Conservation (phyloP, 768 basidiomycete genomes). For the Suillus fuscotomentosus region DNA sequence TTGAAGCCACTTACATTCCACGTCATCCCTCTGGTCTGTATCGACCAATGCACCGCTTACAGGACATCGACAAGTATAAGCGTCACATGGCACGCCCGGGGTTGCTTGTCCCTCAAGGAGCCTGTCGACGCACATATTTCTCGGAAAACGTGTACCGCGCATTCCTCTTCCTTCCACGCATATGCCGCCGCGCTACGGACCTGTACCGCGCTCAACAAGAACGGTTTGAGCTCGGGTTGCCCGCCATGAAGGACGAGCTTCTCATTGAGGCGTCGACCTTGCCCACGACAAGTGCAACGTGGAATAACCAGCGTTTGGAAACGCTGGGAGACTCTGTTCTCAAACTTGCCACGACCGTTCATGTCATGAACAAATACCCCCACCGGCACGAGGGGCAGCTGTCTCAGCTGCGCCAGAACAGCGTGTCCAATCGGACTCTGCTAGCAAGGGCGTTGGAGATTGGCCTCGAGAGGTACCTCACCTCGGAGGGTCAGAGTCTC, state of each 20-base stretch:
- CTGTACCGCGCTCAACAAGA: conserved; percentile 57
- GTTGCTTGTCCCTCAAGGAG: conserved; percentile 40
- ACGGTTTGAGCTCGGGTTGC: conserved; percentile 56
- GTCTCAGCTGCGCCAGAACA: conserved; percentile 56
- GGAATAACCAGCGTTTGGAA: conserved; percentile 84
- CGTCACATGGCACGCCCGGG: conserved; percentile 23
- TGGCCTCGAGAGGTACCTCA: conserved; percentile 62
- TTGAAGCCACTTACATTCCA: conserved; percentile 51
- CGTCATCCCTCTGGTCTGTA: conserved; percentile 44
- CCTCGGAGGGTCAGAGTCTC: conserved; percentile 52
- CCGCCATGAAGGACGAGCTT: conserved; percentile 52
- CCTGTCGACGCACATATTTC: conserved; percentile 56
- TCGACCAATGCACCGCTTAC: conserved; percentile 25
- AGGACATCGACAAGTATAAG: conserved; percentile 26
- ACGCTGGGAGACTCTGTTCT: conserved; percentile 85
- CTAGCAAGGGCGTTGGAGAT: conserved; percentile 63
- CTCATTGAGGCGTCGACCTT: conserved; percentile 76
- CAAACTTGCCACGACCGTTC: conserved; percentile 71
- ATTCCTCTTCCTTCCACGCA: conserved; percentile 60
- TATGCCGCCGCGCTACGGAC: conserved; percentile 66
- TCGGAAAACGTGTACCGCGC: conserved; percentile 47
- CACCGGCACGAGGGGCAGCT: conserved; percentile 84
- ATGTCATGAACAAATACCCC: conserved; percentile 75
- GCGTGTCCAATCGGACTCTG: conserved; percentile 70
- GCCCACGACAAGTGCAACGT: conserved; percentile 60